Base-by-base conservation (phyloP, 179 eudicot genomes). In the Actinidia polygama region DNA sequence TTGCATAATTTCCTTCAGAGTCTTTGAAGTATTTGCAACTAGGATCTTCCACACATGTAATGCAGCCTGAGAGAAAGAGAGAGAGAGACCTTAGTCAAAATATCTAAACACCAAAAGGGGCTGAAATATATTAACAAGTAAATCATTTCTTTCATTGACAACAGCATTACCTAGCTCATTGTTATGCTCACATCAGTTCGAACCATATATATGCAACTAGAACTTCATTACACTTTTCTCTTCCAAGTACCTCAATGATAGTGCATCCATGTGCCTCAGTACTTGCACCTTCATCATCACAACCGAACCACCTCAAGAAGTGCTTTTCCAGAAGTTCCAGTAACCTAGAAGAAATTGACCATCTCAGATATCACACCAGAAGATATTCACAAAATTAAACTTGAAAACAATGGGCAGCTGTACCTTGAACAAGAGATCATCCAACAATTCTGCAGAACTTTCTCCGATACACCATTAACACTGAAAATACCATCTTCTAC, bases 241-340 rank as follows among this genome's bases (percentile, higher is more conserved):
- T 93, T 73, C 99, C 99, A 79, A 96, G 97, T 50, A 96, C 97
- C 85, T 93, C 99, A 84, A 95, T 92, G 73, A 96, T 96, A 85
- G 99, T 98, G 80, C 99, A 96, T 3, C 99, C 99, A 14, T 96
- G 99, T 67, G 99, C 99, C 88, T 96, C 99, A 73, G 99, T 96
- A 86, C 99, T 96, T 83, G 99, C 92, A 74, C 99, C 99, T 89
- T 95, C 99, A 88, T 96, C 99, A 83, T 96, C 99, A 89, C 99
- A 95, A 81, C 99, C 99, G 84, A 30, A 30, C 36, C 36, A 98
- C 99, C 91, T 96, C 99, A 68, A 96, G 97, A 86, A 93, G 96
- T 30, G 99, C 96, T 89, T 96, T 96, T 26, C 99, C 99, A 82
- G 99, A 96, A 78, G 99, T 96, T 78, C 99, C 99, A 88, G 98